These are phyloP conservation scores for Diplosphaera chodatii DNA, from an alignment of 139 green algal species.

Conservation along the genomic window DNA sequence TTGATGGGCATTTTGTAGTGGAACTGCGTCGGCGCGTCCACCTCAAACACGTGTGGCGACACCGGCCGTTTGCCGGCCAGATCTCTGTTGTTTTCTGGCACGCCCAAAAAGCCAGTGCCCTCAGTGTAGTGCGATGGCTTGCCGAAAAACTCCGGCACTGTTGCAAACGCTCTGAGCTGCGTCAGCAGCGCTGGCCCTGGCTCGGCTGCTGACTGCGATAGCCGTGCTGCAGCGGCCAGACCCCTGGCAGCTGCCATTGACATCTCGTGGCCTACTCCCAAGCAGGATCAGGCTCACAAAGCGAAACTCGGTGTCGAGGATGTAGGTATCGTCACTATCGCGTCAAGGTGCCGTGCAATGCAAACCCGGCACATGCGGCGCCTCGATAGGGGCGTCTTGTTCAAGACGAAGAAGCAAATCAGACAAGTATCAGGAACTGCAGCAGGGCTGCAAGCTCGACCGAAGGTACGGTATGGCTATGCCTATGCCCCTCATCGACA, in stretches of 20 bases:
- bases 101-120: constrained; percentile 88
- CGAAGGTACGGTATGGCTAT: too few species aligned
- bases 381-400: too few species aligned
- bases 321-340: too few species aligned
- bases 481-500: too few species aligned
- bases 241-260: not conserved
- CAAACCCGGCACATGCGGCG: too few species aligned
- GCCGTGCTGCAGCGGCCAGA: not conserved
- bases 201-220: not conserved
- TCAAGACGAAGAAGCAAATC: too few species aligned
- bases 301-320: too few species aligned
- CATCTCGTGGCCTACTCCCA: not conserved
- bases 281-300: too few species aligned
- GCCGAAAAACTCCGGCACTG: constrained; percentile 79
- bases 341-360: too few species aligned
- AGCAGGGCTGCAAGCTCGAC: too few species aligned
- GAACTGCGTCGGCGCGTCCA: constrained; percentile 49
- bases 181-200: not conserved
- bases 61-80: constrained; percentile 80
- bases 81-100: constrained; percentile 35
- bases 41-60: constrained; percentile 86
- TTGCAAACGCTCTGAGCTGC: not conserved
- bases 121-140: constrained; percentile 74
- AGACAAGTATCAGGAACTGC: too few species aligned
- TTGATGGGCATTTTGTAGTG: constrained; percentile 91